Percentiles rank a stretch among this genome's conserved stretches.
phyloP scores from a whole-genome alignment of 2,329 filamentous ascomycete genomes.

The Fusarium ambrosium region DNA sequence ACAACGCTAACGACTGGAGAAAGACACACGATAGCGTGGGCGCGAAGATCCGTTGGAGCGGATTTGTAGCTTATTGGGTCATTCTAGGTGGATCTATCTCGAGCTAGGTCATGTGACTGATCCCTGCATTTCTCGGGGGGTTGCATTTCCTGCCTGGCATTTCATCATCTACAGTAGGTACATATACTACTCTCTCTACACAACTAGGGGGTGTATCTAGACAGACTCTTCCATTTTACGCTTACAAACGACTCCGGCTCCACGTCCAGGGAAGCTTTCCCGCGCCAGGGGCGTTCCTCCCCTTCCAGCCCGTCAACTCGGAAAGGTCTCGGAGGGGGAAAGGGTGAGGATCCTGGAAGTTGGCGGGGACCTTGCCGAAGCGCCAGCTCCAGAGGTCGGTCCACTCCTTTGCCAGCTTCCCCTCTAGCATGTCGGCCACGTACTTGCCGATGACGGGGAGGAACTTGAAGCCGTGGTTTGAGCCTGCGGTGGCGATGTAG shows the following conservation, averaged over 20 bases:
- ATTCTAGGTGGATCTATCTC: constrained; percentile 7
- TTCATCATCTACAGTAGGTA: too few relatives aligned
- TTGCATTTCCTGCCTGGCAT: neutral
- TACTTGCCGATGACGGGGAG: constrained; percentile 66
- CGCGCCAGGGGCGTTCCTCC: constrained; percentile 35
- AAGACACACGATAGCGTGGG: neutral
- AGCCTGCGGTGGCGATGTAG: constrained; percentile 65
- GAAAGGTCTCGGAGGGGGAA: constrained; percentile 37
- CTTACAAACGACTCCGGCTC: constrained; percentile 35
- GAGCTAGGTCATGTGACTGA: constrained; percentile 29
- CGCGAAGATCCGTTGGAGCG: constrained; percentile 16
- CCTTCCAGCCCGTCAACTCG: constrained; percentile 40
- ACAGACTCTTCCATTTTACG: neutral
- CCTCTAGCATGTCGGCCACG: constrained; percentile 49
- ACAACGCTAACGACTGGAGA: constrained; percentile 24
- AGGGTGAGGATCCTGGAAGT: constrained; percentile 41
- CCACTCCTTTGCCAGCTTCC: constrained; percentile 57
- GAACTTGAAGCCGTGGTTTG: constrained; percentile 68
- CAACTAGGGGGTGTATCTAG: neutral
- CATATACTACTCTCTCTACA: neutral
- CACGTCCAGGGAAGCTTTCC: constrained; percentile 44
- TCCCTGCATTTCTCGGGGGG: constrained; percentile 6
- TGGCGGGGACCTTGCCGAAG: constrained; percentile 30
- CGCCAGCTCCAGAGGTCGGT: constrained; percentile 55
- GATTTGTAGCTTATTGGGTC: constrained; percentile 18